Evolutionary conservation across 257 asterid genomes (phyloP).

Genomic region (Linderniella brevidens): DNA sequence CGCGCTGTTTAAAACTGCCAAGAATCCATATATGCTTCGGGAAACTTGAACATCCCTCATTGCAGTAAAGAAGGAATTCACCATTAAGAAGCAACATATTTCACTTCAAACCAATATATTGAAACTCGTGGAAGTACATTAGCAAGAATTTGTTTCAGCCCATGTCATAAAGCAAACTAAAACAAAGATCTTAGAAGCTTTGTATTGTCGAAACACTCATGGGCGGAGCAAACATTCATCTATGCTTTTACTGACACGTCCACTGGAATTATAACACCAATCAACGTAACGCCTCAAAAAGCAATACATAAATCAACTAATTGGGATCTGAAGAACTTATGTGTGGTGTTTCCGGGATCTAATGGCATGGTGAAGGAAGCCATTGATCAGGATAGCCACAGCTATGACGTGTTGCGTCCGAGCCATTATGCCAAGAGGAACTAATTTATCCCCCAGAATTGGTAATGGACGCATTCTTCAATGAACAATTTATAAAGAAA

Average conservation of each 20-base stretch:
- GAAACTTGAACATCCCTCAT: constrained; percentile 12
- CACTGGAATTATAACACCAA: constrained; percentile 11
- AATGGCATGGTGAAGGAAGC: constrained; percentile 22
- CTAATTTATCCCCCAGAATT: constrained; percentile 45
- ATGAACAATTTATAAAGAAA: neutral
- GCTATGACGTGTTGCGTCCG: constrained; percentile 32
- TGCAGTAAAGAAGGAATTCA: constrained; percentile 7
- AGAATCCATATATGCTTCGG: constrained; percentile 9
- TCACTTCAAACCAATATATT: neutral
- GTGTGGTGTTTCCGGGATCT: constrained; percentile 71
- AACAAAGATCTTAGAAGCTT: neutral
- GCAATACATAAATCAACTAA: constrained; percentile 4
- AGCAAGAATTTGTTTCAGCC: constrained; percentile 11
- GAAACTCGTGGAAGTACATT: neutral
- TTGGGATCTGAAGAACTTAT: constrained; percentile 7
- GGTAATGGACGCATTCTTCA: constrained; percentile 59
- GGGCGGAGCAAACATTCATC: constrained; percentile 3
- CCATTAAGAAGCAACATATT: constrained; percentile 12
- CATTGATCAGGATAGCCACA: constrained; percentile 73
- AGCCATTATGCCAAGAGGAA: constrained; percentile 71
- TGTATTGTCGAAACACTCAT: neutral
- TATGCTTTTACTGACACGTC: constrained; percentile 24
- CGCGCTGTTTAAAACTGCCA: constrained; percentile 11
- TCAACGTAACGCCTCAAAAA: constrained; percentile 23
- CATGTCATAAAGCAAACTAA: constrained; percentile 3